phyloP scores from a whole-genome alignment of 345 rosid species.

The Sisymbrium irio region DNA sequence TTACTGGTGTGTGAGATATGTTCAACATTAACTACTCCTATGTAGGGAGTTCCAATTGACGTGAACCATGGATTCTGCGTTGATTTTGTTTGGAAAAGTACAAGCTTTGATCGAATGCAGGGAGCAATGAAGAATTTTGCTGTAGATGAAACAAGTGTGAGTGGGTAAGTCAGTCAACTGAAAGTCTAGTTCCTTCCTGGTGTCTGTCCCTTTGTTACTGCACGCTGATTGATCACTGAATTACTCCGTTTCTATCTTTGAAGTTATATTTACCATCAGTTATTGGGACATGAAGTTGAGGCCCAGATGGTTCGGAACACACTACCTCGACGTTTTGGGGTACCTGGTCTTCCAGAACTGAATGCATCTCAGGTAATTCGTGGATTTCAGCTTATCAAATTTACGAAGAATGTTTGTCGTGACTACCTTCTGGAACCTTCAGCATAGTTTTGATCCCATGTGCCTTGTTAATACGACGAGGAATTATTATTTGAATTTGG shows the following conservation, averaged over 20 bases:
- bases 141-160: constrained; percentile 99
- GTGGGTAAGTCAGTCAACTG: constrained; percentile 67
- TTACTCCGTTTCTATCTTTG: constrained; percentile 5
- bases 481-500: neutral
- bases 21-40: constrained; percentile 19
- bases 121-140: constrained; percentile 99
- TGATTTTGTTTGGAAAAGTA: constrained; percentile 99
- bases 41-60: constrained; percentile 94
- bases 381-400: neutral
- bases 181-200: constrained; percentile 12
- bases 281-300: constrained; percentile 99
- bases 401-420: neutral
- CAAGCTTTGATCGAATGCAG: constrained; percentile 99
- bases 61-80: constrained; percentile 93
- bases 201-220: constrained; percentile 2
- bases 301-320: constrained; percentile 91
- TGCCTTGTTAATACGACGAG: neutral
- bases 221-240: neutral
- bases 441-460: constrained; percentile 3
- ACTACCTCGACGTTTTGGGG: constrained; percentile 94
- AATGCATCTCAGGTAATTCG: constrained; percentile 93
- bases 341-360: constrained; percentile 98
- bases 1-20: constrained; percentile 19
- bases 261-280: constrained; percentile 95
- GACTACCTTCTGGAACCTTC: neutral